Conservation (phyloP, 1,284 basidiomycete genomes). For the Leccinum huronense region DNA sequence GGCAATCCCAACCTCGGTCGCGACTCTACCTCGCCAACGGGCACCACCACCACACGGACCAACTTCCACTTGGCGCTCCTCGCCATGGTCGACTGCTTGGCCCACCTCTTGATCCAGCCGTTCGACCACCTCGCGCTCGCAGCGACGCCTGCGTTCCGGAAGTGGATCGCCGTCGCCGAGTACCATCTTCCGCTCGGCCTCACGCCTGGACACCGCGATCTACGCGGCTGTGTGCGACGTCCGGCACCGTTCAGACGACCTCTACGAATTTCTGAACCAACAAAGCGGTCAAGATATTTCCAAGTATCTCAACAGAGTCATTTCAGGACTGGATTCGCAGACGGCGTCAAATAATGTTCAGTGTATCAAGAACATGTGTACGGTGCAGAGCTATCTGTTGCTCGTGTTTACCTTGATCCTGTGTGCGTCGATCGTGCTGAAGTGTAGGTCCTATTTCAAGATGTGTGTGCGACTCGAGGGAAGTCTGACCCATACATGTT, state of each 20-base stretch:
- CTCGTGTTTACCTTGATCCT: constrained; percentile 79
- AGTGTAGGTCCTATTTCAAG: constrained; percentile 53
- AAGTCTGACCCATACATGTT: not conserved
- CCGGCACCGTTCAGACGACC: constrained; percentile 86
- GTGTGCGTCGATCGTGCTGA: constrained; percentile 79
- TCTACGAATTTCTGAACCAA: constrained; percentile 78
- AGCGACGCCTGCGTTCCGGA: constrained; percentile 93
- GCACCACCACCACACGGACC: constrained; percentile 30
- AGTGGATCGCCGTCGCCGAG: constrained; percentile 98
- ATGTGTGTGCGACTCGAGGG: not conserved
- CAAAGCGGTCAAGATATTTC: constrained; percentile 86
- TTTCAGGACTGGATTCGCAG: constrained; percentile 51
- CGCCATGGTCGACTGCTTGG: constrained; percentile 99
- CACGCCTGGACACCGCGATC: constrained; percentile 68
- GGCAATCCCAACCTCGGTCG: constrained; percentile 20
- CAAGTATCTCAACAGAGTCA: constrained; percentile 54
- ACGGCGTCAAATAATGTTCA: constrained; percentile 54
- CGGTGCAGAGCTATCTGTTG: constrained; percentile 86
- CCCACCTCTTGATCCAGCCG: constrained; percentile 82
- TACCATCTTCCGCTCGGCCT: constrained; percentile 78
- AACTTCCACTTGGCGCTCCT: constrained; percentile 97
- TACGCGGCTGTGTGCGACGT: constrained; percentile 76
- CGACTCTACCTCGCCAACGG: constrained; percentile 14
- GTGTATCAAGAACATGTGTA: constrained; percentile 85
- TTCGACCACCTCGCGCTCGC: constrained; percentile 92